Percentiles rank a stretch among this genome's conserved stretches.
phyloP scores from a whole-genome alignment of 371 early-diverging fungal species.

The Rhizopus sp. region DNA sequence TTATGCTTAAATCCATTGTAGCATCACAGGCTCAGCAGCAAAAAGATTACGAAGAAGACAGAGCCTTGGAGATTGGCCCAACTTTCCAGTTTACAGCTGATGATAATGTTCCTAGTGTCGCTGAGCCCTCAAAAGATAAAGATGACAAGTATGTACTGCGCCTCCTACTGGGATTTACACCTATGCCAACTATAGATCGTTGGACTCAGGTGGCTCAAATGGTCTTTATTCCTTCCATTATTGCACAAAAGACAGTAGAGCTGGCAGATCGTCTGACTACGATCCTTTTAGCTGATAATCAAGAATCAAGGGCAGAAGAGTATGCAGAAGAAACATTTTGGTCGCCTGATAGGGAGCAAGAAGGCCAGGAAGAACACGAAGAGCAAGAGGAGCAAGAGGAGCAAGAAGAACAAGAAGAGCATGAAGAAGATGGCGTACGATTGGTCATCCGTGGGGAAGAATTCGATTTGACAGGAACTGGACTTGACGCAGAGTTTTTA shows the following conservation, averaged over 20 bases:
- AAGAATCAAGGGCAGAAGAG: not conserved
- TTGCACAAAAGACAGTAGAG: constrained; percentile 50
- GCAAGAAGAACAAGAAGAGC: no score
- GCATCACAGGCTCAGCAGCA: constrained; percentile 3
- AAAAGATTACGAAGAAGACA: not conserved
- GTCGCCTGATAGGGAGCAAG: not conserved
- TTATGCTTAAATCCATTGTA: constrained; percentile 58
- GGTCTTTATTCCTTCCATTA: constrained; percentile 60
- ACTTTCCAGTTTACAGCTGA: constrained; percentile 13
- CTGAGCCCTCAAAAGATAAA: constrained; percentile 12
- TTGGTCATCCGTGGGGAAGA: constrained; percentile 41
- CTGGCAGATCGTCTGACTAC: constrained; percentile 43
- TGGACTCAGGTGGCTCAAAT: constrained; percentile 83
- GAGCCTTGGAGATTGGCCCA: constrained; percentile 23
- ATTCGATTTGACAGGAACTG: constrained; percentile 84
- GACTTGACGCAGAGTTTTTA: constrained; percentile 87
- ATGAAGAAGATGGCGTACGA: constrained; percentile 15
- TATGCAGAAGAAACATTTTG: not conserved
- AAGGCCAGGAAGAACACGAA: constrained; percentile 3
- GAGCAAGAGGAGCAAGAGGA: no score
- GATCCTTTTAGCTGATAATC: constrained; percentile 4
- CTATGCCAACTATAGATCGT: constrained; percentile 71
- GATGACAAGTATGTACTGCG: constrained; percentile 20
- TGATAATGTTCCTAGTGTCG: not conserved
- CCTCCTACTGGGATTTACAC: constrained; percentile 56